Base-by-base conservation (phyloP, 208 protist species). In the Wallacemonas sp. region DNA sequence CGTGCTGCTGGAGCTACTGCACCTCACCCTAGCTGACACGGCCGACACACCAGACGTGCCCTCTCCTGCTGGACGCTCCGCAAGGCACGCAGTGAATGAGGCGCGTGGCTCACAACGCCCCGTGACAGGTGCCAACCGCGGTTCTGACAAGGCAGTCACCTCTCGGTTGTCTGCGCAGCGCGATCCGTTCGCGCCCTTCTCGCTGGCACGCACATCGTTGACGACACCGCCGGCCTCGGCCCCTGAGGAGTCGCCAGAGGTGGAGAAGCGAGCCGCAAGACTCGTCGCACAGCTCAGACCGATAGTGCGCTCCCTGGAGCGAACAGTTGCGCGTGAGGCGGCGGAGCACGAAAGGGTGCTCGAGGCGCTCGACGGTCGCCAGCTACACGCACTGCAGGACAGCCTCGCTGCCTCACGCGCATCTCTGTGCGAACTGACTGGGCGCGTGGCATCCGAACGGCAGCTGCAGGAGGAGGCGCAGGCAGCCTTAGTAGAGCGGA, bases 211-310 rank as follows among this genome's bases (percentile, higher is more conserved):
- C n/a, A n/a, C n/a, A n/a, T n/a, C n/a, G n/a, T n/a, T n/a, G n/a
- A n/a, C n/a, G n/a, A n/a, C n/a, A n/a, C n/a, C n/a, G n/a, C n/a
- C n/a, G n/a, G n/a, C n/a, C n/a, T n/a, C n/a, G n/a, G n/a, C n/a
- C n/a, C n/a, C n/a, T n/a, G n/a, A n/a, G n/a, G n/a, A n/a, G n/a
- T n/a, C n/a, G n/a, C 45, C 24, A 0, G 61, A 65, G 29, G 41
- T 58, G 44, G 1, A 68, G 19, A 8, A 52, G 44, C 13, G 13
- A 27, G 44, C 1, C 2, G 26, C 34, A 1, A 48, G 66, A 19
- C 48, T 73, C 1, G 48, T 59, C 0, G 72, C 58, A 33, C 72
- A 68, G 62, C 46, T 45, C 19, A 30, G 45, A 24, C 50, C 61
- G 3, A 57, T 61, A 2, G 46, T 44, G 41, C 39, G 41, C 4